Evolutionary conservation across 345 rosid species (phyloP).

Genomic region (Schrenkiella parvula): DNA sequence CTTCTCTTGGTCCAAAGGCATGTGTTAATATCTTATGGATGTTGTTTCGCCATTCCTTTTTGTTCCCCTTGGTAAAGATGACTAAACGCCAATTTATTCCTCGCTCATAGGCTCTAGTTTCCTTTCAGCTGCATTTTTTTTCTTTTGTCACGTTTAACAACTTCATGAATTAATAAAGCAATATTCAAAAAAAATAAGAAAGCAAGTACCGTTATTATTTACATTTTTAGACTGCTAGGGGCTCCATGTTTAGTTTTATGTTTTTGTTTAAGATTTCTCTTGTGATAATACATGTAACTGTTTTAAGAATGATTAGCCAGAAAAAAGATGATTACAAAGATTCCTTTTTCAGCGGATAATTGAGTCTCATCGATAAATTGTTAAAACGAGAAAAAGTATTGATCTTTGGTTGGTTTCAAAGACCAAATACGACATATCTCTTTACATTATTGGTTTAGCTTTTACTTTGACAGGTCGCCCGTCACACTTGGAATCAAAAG

Average conservation of each 20-base stretch:
- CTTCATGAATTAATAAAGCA: neutral
- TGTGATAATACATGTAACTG: too few relatives aligned
- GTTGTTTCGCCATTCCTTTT: neutral
- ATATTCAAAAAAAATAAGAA: too few relatives aligned
- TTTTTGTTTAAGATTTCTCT: too few relatives aligned
- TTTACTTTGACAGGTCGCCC: neutral
- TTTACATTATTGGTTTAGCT: constrained; percentile 14
- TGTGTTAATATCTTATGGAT: neutral
- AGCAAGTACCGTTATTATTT: too few relatives aligned
- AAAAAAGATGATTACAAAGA: too few relatives aligned
- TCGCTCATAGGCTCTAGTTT: neutral
- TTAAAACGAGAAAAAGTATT: neutral
- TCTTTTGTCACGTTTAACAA: neutral
- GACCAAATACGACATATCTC: neutral
- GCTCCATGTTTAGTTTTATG: too few relatives aligned
- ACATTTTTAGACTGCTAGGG: too few relatives aligned
- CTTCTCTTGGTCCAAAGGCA: neutral
- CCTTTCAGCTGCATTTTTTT: neutral
- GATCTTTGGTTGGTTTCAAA: neutral
- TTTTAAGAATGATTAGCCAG: too few relatives aligned
- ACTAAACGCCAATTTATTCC: neutral
- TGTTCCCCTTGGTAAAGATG: neutral
- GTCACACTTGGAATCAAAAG: neutral
- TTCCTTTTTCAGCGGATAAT: neutral
- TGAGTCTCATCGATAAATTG: neutral